Base-by-base conservation (phyloP, 805 yeast species). In the Nakazawaea ambrosiae region DNA sequence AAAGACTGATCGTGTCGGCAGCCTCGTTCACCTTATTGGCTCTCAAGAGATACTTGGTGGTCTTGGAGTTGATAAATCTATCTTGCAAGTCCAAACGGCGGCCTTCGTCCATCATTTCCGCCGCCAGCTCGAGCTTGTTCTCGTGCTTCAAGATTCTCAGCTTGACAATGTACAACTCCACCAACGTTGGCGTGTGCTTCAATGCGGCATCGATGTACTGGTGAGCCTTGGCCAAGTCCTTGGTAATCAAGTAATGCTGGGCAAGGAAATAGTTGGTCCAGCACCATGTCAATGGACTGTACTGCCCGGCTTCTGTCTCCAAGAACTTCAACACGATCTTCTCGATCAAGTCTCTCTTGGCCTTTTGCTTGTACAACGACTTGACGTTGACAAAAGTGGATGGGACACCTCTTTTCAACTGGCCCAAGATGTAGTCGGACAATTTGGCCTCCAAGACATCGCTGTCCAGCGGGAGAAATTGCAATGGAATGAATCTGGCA, bases 301-400 rank as follows among this genome's bases (percentile, higher is more conserved):
- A 23, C 20, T 45, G 43, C 31, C 18, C 31, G 19, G 34, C 31
- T 24, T 16, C 18, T 9, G 7, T 28, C 4, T 18, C 18, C 29
- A 33, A 28, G 45, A 74, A 78, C 4, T 73, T 70, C 30, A 58
- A 45, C 9, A 79, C 84, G 40, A 83, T 60, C 24, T 68, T 54
- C 42, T 70, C 77, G 40, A 85, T 69, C 2, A 68, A 45, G 7
- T 49, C 45, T 15, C 57, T 54, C 48, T 60, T 65, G 33, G 54
- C 50, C 35, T 44, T 62, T 34, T 66, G 71, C 39, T 64, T 69
- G 60, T 85, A 86, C 45, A 88, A 66, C 1, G 94, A 84, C 60
- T 89, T 88, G 34, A 92, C 75, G 49, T 85, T 81, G 39, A 81
- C 81, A 60, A 89, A 92, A 4, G 92, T 73, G 1, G 96, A 84